Evolutionary conservation across 2,329 filamentous ascomycete genomes (phyloP), one percentile per base, ranked within the genome.

Genomic region (Huntiella bhutanensis): DNA sequence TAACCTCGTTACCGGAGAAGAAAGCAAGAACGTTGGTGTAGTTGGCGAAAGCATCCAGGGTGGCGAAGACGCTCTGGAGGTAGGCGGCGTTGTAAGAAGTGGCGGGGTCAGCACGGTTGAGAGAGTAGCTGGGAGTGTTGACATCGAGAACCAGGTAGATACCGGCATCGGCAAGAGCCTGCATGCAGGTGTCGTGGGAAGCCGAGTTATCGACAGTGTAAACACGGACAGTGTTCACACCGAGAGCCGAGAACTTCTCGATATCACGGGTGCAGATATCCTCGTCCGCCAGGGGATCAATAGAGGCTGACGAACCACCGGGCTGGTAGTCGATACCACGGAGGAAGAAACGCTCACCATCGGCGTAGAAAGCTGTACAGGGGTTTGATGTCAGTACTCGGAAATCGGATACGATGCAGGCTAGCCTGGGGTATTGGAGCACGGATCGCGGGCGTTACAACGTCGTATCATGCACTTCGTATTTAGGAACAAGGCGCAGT

Each of bases 111-210:
- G 66, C 69, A 46, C 86, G 80, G 70, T 91, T 88, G 65, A 94
- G 71, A 1, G 85, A 91, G 70, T 93, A 93, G 53, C 76, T 70
- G 54, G 84, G 83, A 73, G 68, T 88, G 75, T 93, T 93, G 68
- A 91, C 82, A 57, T 94, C 86, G 44, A 93, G 70, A 34, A 92
- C 83, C 45, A 93, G 74, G 69, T 94, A 94, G 68, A 94, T 94
- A 56, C 83, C 83, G 52, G 84, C 86, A 56, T 82, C 81, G 45
- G 76, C 78, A 51, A 94, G 71, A 40, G 73, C 69, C 51, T 70
- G 67, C 87, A 95, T 95, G 69, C 87, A 95, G 52, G 76, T 71
- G 56, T 87, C 78, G 65, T 95, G 87, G 61, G 80, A 64, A 55
- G 69, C 66, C 43, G 77, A 78, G 71, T 94, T 94, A 69, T 95